Evolutionary conservation across 2,329 filamentous ascomycete genomes (phyloP), one percentile per base, ranked within the genome.

Genomic region (Fusarium sp.): DNA sequence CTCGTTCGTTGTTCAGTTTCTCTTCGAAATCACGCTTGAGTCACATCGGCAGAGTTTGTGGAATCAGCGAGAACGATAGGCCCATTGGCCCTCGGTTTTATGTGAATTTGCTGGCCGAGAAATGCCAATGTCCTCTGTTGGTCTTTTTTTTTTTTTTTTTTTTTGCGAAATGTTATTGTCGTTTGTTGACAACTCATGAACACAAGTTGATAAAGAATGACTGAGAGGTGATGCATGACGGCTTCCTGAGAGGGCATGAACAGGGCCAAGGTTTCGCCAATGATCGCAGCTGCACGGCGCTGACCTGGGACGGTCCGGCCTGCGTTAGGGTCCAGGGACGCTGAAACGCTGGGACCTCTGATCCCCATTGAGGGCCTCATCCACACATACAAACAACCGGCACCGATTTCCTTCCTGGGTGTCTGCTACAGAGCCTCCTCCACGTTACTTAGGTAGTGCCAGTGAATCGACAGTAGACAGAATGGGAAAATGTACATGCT

Each of bases 271-370:
- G 56, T 44, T 44, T 69, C 39, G 64, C 64, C 56, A 69, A 63
- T 55, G 56, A 68, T 68, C 48, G 66, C 66, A 42, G 60, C 48
- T 66, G 60, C 62, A 48, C 57, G 59, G 62, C 45, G 63, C 66
- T 74, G 68, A 66, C 70, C 67, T 76, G 73, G 75, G 70, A 77
- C 73, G 75, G 75, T 74, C 73, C 75, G 75, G 70, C 54, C 56
- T 75, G 75, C 74, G 63, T 69, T 52, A 52, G 51, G 51, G 34
- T 70, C 41, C 62, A 69, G 71, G 71, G 71, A 58, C 59, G 52
- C 66, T 70, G 66, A 44, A 57, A 61, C 66, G 59, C 66, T 76
- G 71, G 51, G 61, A 38, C 60, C 32, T 70, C 56, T 63, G 34
- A 56, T 59, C 56, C 56, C 39, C 45, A 44, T 70, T 42, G 48